phyloP scores from a whole-genome alignment of 2,329 filamentous ascomycete species.

The Tothia fuscella region DNA sequence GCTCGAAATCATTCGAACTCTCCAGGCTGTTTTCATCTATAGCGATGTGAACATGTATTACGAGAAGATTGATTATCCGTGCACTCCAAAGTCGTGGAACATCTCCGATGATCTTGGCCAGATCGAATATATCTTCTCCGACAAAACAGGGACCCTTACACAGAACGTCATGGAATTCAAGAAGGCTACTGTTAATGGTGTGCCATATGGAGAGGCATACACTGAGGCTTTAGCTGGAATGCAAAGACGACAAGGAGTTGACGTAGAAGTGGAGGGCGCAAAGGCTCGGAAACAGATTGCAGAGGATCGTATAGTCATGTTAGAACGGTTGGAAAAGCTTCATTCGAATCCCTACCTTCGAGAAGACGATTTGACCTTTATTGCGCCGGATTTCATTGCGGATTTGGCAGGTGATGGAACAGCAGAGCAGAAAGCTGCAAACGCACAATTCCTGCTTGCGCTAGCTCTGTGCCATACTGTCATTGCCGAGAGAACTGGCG shows the following conservation, averaged over 20 bases:
- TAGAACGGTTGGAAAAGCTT: slow-evolving; percentile 60
- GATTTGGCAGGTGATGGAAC: slow-evolving; percentile 72
- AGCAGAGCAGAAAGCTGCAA: slow-evolving; percentile 61
- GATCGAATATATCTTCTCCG: slow-evolving; percentile 97
- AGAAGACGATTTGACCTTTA: slow-evolving; percentile 82
- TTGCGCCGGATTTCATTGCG: slow-evolving; percentile 77
- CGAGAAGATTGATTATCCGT: slow-evolving; percentile 83
- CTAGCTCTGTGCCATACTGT: slow-evolving; percentile 95
- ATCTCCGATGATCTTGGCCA: slow-evolving; percentile 97
- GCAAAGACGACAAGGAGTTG: slow-evolving; percentile 79
- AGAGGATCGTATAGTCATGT: slow-evolving; percentile 58
- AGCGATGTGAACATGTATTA: slow-evolving; percentile 97
- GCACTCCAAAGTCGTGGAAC: slow-evolving; percentile 96
- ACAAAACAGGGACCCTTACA: slow-evolving; percentile 82
- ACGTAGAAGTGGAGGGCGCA: slow-evolving; percentile 69
- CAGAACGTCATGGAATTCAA: slow-evolving; percentile 99
- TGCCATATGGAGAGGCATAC: slow-evolving; percentile 92
- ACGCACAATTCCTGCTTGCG: slow-evolving; percentile 85
- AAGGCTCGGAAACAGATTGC: slow-evolving; percentile 68
- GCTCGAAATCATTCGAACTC: slow-evolving; percentile 83
- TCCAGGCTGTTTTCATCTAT: slow-evolving; percentile 95
- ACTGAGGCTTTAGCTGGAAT: slow-evolving; percentile 95
- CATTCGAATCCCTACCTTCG: slow-evolving; percentile 85
- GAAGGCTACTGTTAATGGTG: slow-evolving; percentile 92
- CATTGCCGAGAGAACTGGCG: slow-evolving; percentile 77